These are phyloP conservation scores for Schizochytrium sp. DNA, from an alignment of 108 stramenopile genomes.

Conservation along the genomic window DNA sequence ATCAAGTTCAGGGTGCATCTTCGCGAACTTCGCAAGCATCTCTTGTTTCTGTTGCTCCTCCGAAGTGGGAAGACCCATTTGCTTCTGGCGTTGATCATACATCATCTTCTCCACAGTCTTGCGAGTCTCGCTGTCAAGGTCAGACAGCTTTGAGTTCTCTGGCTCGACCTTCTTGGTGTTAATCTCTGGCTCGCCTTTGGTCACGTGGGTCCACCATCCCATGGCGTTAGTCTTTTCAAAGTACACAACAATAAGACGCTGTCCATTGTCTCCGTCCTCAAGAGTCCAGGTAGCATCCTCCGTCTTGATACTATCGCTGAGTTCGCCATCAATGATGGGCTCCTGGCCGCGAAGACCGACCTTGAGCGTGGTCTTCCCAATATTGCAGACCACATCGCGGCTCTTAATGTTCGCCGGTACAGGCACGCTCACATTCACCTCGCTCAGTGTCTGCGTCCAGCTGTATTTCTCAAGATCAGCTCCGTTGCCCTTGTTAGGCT, in stretches of 20 bases:
- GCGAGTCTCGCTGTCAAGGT: slow-evolving; percentile 97
- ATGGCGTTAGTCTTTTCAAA: slow-evolving; percentile 90
- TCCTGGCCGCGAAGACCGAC: slow-evolving; percentile 80
- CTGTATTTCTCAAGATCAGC: slow-evolving; percentile 88
- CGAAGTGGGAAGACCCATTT: slow-evolving; percentile 92
- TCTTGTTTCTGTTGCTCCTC: slow-evolving; percentile 94
- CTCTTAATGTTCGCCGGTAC: slow-evolving; percentile 89
- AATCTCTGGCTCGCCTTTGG: slow-evolving; percentile 90
- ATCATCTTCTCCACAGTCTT: slow-evolving; percentile 99
- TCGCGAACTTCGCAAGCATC: slow-evolving; percentile 93
- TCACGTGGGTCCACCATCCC: slow-evolving; percentile 98
- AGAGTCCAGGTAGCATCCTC: slow-evolving; percentile 99
- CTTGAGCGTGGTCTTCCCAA: slow-evolving; percentile 84
- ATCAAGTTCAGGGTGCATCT: slow-evolving; percentile 97
- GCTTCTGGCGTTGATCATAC: slow-evolving; percentile 99
- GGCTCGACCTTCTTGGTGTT: slow-evolving; percentile 96
- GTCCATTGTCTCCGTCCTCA: slow-evolving; percentile 84
- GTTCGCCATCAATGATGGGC: slow-evolving; percentile 83
- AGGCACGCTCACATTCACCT: slow-evolving; percentile 87
- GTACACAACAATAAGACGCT: slow-evolving; percentile 75
- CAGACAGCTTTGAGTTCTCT: slow-evolving; percentile 91
- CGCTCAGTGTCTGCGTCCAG: slow-evolving; percentile 97
- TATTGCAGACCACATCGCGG: slow-evolving; percentile 85
- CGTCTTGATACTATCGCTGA: slow-evolving; percentile 88
- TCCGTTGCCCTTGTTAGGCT: slow-evolving; percentile 94